These are phyloP conservation scores for Pythium apleroticum DNA, from an alignment of 352 stramenopile species.

Conservation along the genomic window DNA sequence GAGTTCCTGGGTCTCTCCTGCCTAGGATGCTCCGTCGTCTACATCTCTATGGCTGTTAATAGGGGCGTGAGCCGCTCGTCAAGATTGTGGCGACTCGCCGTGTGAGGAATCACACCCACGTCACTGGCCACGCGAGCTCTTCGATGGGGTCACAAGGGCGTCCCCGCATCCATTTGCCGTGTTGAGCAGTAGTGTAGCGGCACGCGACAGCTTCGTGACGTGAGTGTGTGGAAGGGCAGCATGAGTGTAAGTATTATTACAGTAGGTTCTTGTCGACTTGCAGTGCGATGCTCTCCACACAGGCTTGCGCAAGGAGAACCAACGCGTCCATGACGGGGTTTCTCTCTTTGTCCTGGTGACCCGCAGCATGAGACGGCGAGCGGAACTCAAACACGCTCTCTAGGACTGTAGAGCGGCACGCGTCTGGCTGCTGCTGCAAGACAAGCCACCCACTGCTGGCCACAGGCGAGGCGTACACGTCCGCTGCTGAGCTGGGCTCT, in stretches of 20 bases:
- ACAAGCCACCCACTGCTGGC: not conserved
- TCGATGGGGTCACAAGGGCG: too few species aligned
- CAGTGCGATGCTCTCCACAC: not conserved
- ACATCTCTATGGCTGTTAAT: too few species aligned
- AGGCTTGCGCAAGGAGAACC: not conserved
- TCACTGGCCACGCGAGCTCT: too few species aligned
- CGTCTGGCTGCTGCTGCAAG: not conserved
- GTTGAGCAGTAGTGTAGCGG: too few species aligned
- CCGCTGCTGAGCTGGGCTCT: not conserved
- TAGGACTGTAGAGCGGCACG: not conserved
- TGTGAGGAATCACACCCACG: too few species aligned
- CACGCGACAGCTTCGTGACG: too few species aligned
- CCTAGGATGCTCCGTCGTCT: too few species aligned
- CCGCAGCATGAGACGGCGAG: not conserved
- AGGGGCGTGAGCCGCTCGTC: too few species aligned
- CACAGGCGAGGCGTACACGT: not conserved
- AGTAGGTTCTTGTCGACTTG: not conserved
- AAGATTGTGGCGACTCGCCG: too few species aligned
- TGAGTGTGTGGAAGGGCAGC: too few species aligned
- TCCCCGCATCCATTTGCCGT: too few species aligned
- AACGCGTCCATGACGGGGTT: not conserved
- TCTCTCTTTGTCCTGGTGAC: not conserved
- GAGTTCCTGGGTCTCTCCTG: too few species aligned
- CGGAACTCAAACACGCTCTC: not conserved
- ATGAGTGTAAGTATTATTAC: not conserved